A percentile compares a stretch with the other conserved stretches of the same genome.
Evolutionary conservation across 306 rosid genomes (phyloP).

Genomic region (Hippophae rhamnoides): DNA sequence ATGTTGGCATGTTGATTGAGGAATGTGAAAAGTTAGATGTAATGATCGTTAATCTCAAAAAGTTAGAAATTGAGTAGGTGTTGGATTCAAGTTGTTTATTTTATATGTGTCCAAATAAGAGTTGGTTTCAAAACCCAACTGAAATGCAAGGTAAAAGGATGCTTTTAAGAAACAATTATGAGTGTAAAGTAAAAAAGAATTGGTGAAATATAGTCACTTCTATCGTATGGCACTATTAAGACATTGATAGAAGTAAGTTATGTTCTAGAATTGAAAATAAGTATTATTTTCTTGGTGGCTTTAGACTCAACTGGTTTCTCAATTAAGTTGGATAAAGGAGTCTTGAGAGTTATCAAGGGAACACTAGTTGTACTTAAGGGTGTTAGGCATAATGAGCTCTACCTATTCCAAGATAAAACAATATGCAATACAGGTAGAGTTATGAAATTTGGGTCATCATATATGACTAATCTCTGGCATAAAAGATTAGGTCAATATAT

Average conservation of each 20-base stretch:
- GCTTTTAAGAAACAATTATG: too few relatives aligned
- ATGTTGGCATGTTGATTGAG: neutral
- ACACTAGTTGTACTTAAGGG: neutral
- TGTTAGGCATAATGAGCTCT: neutral
- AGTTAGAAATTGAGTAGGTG: neutral
- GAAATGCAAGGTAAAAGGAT: neutral
- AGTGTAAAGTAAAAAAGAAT: neutral
- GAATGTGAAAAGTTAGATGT: neutral
- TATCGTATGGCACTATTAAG: neutral
- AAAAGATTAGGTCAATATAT: neutral
- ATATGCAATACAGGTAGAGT: too few relatives aligned
- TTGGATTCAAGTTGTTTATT: neutral
- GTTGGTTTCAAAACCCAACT: neutral
- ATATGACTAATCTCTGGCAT: neutral
- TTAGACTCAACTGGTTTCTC: neutral
- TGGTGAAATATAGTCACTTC: neutral
- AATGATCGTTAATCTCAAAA: too few relatives aligned
- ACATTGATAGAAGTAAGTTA: neutral
- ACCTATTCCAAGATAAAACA: neutral
- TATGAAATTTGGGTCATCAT: neutral
- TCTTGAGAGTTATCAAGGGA: neutral
- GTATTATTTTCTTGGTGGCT: neutral
- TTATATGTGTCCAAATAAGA: neutral
- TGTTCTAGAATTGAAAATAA: neutral
- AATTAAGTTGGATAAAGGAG: neutral